phyloP scores from a whole-genome alignment of 2,329 filamentous ascomycete genomes.

The Biscogniauxia mediterranea region DNA sequence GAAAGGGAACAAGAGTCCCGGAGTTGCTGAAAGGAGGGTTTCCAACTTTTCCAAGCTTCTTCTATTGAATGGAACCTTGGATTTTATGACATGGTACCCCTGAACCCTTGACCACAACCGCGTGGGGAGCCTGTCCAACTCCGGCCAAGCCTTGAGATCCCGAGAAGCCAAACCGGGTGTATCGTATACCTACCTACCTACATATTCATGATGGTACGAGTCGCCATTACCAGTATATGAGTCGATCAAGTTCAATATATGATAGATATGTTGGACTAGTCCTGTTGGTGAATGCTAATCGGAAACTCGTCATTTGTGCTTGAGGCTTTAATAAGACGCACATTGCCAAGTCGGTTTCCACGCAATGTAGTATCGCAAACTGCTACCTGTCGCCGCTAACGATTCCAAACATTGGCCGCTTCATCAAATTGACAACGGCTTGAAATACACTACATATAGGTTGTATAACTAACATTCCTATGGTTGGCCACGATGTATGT shows the following conservation, averaged over 20 bases:
- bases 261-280: not conserved
- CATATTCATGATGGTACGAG: not conserved
- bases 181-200: not conserved
- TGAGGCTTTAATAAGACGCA: not conserved
- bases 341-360: not conserved
- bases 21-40: not conserved
- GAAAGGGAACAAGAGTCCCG: not conserved
- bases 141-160: not conserved
- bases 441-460: no score
- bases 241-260: not conserved
- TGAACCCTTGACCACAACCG: not conserved
- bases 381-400: no score
- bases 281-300: not conserved
- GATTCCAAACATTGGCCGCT: no score
- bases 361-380: not conserved
- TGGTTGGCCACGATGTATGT: no score
- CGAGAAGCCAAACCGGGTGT: not conserved
- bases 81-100: not conserved
- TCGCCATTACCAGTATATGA: not conserved
- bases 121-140: not conserved
- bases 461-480: no score
- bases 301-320: not conserved
- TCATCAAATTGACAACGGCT: not conserved
- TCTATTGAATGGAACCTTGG: not conserved
- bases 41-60: not conserved